Base-by-base conservation (phyloP, 495 filamentous ascomycete genomes). In the Trichocladium antarcticum region DNA sequence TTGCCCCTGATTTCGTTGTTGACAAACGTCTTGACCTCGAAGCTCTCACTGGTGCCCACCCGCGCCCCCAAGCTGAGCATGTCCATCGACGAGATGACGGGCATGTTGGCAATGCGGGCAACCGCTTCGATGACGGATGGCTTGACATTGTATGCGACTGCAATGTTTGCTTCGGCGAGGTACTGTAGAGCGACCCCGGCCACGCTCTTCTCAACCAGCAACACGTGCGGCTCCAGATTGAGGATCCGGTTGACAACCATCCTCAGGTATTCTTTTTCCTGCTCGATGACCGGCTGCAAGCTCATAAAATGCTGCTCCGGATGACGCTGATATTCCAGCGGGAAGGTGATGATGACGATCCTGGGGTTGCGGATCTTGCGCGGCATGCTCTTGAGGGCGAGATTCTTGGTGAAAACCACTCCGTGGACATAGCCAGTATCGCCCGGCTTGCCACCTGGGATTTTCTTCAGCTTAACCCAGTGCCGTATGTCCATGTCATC, bases 401-500 rank as follows among this genome's bases (percentile, higher is more conserved):
- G 68, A 55, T 99, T 97, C 56, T 99, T 97, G 24, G 86, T 89
- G 66, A 97, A 99, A 9, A 96, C 89, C 11, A 99, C 80, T 0
- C 93, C 93, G 27, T 92, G 93, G 22, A 99, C 82, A 63, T 97
- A 97, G 9, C 80, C 80, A 3, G 92, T 97, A 66, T 99, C 93
- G 15, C 84, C 79, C 35, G 92, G 92, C 43, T 75, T 78, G 22
- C 89, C 92, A 16, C 90, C 89, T 1, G 89, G 83, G 6, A 96
- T 89, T 60, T 93, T 93, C 59, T 99, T 99, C 17, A 99, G 68
- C 65, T 99, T 99, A 37, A 99, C 83, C 58, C 95, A 99, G 58
- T 97, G 90, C n/a, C 92, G 79, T 51, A 99, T 95, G 63, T 99
- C 90, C 68, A 97, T 95, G 57, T 90, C 85, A 58, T 99, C 93